Percentiles rank a stretch among this genome's conserved stretches.
Evolutionary conservation across 306 rosid genomes (phyloP).

Genomic region (Lathyrus tuberosus): DNA sequence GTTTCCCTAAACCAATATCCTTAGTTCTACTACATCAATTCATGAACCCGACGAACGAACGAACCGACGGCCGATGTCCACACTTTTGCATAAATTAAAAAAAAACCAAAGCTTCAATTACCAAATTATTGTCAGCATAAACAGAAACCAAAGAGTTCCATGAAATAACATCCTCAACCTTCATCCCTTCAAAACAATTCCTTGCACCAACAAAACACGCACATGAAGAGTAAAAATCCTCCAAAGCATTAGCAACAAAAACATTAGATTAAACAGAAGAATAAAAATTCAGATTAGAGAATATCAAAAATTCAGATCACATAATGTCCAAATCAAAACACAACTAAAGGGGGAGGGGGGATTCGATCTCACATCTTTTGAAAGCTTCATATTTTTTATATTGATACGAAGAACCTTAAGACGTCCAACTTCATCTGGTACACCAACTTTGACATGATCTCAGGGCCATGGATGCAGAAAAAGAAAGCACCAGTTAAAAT

Average conservation of each 20-base stretch:
- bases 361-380: too few relatives aligned
- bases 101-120: conserved; percentile 50
- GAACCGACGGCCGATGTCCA: conserved; percentile 76
- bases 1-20: conserved; percentile 60
- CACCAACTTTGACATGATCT: too few relatives aligned
- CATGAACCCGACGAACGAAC: conserved; percentile 61
- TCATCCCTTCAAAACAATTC: conserved; percentile 61
- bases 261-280: too few relatives aligned
- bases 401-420: too few relatives aligned
- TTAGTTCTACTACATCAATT: conserved; percentile 62
- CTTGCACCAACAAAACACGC: conserved; percentile 59
- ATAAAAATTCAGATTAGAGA: too few relatives aligned
- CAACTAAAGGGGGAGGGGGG: too few relatives aligned
- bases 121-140: conserved; percentile 46
- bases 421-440: too few relatives aligned
- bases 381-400: too few relatives aligned
- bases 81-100: conserved; percentile 62
- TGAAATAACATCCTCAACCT: conserved; percentile 55
- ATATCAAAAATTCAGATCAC: too few relatives aligned
- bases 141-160: conserved; percentile 73
- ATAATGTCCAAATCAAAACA: too few relatives aligned
- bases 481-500: too few relatives aligned
- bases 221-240: conserved; percentile 83
- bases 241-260: conserved; percentile 78
- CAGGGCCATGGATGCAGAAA: too few relatives aligned